Percentiles rank a stretch among this genome's conserved stretches.
phyloP scores from a whole-genome alignment of 2,329 filamentous ascomycete genomes.

The Alternaria solani region DNA sequence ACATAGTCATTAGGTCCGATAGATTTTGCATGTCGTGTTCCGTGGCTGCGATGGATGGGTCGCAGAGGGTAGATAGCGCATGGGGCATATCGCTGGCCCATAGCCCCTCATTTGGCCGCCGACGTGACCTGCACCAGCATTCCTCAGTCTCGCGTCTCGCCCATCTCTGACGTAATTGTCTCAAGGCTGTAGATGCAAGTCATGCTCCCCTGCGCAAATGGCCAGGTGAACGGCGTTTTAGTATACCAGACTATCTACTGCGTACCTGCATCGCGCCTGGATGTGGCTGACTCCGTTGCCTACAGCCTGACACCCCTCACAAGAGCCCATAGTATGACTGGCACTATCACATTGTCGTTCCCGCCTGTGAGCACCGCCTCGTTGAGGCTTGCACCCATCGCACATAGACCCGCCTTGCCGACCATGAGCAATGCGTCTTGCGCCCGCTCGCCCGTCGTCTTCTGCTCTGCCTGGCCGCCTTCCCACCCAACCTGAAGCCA shows the following conservation, averaged over 20 bases:
- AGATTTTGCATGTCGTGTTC: background rate
- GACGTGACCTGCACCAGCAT: background rate
- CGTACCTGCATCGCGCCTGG: conserved; percentile 19
- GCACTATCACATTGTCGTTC: conserved; percentile 98
- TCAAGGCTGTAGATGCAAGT: background rate
- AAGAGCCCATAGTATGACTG: conserved; percentile 89
- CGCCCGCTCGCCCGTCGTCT: conserved; percentile 54
- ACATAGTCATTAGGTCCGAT: background rate
- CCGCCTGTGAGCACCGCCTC: conserved; percentile 95
- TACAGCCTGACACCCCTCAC: conserved; percentile 74
- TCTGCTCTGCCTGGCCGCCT: conserved; percentile 23
- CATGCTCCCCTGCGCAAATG: conserved; percentile 1
- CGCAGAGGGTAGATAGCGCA: background rate
- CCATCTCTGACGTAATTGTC: background rate
- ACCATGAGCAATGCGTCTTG: conserved; percentile 42
- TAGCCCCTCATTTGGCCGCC: background rate
- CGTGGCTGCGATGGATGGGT: background rate
- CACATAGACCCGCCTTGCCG: conserved; percentile 74
- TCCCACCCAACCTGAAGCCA: conserved; percentile 83
- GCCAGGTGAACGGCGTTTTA: conserved; percentile 1
- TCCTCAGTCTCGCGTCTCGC: background rate
- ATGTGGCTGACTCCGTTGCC: conserved; percentile 4
- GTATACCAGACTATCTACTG: background rate
- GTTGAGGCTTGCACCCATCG: conserved; percentile 80
- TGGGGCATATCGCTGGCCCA: background rate